These are phyloP conservation scores for Phaffia tasmanica DNA, from an alignment of 768 basidiomycete genomes.

Conservation along the genomic window DNA sequence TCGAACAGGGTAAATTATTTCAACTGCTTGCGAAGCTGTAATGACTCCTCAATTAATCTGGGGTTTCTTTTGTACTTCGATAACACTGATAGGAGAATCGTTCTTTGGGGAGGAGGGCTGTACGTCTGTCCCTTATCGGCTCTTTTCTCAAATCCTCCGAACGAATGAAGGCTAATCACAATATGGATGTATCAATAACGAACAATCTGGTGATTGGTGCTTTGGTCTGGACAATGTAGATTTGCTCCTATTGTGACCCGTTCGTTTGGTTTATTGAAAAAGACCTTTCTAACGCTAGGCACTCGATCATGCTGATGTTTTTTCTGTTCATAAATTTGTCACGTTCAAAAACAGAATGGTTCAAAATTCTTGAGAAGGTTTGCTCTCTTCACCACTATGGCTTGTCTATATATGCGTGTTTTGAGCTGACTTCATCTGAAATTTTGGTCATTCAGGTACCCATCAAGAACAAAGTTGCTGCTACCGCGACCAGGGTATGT, in stretches of 20 bases:
- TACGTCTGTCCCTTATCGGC: neutral
- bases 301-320: too few relatives aligned
- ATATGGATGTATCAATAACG: too few relatives aligned
- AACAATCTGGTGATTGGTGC: too few relatives aligned
- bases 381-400: too few relatives aligned
- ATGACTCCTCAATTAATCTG: neutral
- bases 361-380: too few relatives aligned
- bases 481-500: slow-evolving; percentile 18
- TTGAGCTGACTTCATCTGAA: too few relatives aligned
- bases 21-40: neutral
- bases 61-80: neutral
- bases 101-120: slow-evolving; percentile 24
- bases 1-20: slow-evolving; percentile 9
- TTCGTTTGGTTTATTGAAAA: neutral
- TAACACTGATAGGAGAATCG: slow-evolving; percentile 18
- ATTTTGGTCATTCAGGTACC: neutral
- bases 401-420: too few relatives aligned
- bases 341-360: too few relatives aligned
- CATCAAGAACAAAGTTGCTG: slow-evolving; percentile 12
- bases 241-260: slow-evolving; percentile 16
- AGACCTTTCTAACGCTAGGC: too few relatives aligned
- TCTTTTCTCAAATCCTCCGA: neutral
- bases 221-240: neutral
- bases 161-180: too few relatives aligned
- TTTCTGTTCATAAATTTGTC: too few relatives aligned